phyloP scores from a whole-genome alignment of 371 early-diverging fungal genomes.

The Lichtheimia corymbifera region DNA sequence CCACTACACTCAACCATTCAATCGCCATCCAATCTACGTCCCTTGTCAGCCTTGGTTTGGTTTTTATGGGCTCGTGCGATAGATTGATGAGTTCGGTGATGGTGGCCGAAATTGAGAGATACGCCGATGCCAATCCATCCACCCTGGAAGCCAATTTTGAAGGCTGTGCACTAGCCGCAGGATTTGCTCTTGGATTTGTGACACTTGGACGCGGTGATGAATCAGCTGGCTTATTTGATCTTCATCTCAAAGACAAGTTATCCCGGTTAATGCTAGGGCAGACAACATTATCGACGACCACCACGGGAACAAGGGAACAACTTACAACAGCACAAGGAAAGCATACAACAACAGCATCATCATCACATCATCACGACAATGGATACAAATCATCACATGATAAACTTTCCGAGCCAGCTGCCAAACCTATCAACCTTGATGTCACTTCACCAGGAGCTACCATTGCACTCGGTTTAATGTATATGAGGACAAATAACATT shows the following conservation, averaged over 20 bases:
- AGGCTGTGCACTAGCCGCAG: conserved; percentile 71
- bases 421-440: conserved; percentile 25
- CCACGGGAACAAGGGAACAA: neutral
- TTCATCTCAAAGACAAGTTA: conserved; percentile 61
- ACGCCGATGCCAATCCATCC: conserved; percentile 38
- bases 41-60: conserved; percentile 75
- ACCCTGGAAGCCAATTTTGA: conserved; percentile 34
- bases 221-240: conserved; percentile 55
- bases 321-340: too few species aligned
- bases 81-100: conserved; percentile 70
- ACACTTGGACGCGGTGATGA: conserved; percentile 68
- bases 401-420: too few species aligned
- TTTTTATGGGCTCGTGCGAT: conserved; percentile 69
- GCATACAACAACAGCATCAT: too few species aligned
- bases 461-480: conserved; percentile 84
- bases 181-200: conserved; percentile 83
- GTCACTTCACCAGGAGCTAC: conserved; percentile 72
- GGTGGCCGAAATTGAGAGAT: conserved; percentile 64
- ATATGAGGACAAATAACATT: conserved; percentile 73
- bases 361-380: too few species aligned
- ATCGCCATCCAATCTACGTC: conserved; percentile 63
- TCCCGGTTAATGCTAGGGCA: conserved; percentile 47
- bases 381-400: too few species aligned
- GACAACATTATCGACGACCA: neutral
- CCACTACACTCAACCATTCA: conserved; percentile 58